Percentiles rank a stretch among this genome's conserved stretches.
phyloP scores from a whole-genome alignment of 495 filamentous ascomycete genomes.

The Neurospora sublineolata region DNA sequence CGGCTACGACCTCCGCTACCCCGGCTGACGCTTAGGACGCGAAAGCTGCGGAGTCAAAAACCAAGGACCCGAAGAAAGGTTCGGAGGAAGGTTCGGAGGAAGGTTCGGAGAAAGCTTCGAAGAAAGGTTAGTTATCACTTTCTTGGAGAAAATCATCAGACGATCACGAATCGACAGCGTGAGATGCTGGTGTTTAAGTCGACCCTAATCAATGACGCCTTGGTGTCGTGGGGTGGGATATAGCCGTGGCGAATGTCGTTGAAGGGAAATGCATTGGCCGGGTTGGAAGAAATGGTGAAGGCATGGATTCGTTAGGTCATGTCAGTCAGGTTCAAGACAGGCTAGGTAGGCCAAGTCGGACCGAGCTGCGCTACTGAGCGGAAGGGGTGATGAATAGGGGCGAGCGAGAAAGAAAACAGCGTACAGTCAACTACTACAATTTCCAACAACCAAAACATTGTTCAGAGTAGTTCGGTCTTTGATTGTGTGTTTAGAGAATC shows the following conservation, averaged over 20 bases:
- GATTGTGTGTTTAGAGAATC: no score
- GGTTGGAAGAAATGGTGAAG: background rate
- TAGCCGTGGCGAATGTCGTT: background rate
- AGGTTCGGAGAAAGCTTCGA: background rate
- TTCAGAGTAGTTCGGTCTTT: no score
- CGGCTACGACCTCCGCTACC: slow-evolving; percentile 39
- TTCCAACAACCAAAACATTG: background rate
- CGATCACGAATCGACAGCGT: background rate
- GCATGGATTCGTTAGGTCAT: background rate
- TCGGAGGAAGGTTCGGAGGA: background rate
- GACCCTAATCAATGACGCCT: background rate
- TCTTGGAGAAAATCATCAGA: background rate
- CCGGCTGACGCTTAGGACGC: slow-evolving; percentile 36
- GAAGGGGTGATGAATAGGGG: background rate
- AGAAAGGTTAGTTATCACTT: background rate
- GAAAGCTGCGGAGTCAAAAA: background rate
- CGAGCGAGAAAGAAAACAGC: background rate
- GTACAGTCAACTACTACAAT: background rate
- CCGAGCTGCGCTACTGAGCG: background rate
- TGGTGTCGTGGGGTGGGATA: background rate
- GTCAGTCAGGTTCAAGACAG: background rate
- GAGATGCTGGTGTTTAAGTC: background rate
- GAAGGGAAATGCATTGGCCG: background rate
- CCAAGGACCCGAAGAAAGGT: background rate
- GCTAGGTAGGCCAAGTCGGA: background rate